Evolutionary conservation across 345 rosid species (phyloP), one percentile per base, ranked within the genome.

Genomic region (Gossypium rotundifolium): DNA sequence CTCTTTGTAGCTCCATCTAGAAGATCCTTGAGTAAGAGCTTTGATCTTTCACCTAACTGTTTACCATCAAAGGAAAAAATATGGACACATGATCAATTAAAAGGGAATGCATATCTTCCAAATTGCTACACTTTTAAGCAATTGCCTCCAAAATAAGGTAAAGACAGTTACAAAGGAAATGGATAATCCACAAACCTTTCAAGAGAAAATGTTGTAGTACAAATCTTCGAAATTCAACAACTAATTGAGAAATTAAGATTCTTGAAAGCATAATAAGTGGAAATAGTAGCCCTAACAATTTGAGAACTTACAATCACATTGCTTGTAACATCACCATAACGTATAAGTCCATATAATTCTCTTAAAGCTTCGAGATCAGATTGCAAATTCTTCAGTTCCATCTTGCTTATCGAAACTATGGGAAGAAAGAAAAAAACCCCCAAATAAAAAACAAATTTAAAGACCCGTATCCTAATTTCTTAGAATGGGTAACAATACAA

Each of bases 301-400:
- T 33, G 22, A 6, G 58, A 75, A 82, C 87, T 80, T 55, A 89
- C 93, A 48, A 63, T 45, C 73, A 45, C 66, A 72, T 70, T 29
- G 57, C 76, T 23, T 7, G 73, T 54, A 40, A 58, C 75, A 42
- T 79, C 72, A 17, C 76, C 70, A 27, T 57, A 44, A 58, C 76
- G 75, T 38, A 85, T 82, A 72, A 84, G 83, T 8, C 77, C 64
- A 55, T 84, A 88, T 67, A 88, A 70, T 83, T 80, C 84, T 75
- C 85, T 81, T 54, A 90, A 65, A 11, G 94, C 82, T 54, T 67
- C 81, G 33, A 88, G 86, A 75, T 87, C 84, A 4, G 80, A 77
- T 52, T 76, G 78, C 20, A 85, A 78, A 18, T 77, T 72, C 40
- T 73, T 69, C 42, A 79, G 65, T 58, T 80, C 85, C 87, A 83